A percentile compares a stretch with the other conserved stretches of the same genome.
Evolutionary conservation across 495 filamentous ascomycete genomes (phyloP).

Genomic region (Bathelium albidoporum): DNA sequence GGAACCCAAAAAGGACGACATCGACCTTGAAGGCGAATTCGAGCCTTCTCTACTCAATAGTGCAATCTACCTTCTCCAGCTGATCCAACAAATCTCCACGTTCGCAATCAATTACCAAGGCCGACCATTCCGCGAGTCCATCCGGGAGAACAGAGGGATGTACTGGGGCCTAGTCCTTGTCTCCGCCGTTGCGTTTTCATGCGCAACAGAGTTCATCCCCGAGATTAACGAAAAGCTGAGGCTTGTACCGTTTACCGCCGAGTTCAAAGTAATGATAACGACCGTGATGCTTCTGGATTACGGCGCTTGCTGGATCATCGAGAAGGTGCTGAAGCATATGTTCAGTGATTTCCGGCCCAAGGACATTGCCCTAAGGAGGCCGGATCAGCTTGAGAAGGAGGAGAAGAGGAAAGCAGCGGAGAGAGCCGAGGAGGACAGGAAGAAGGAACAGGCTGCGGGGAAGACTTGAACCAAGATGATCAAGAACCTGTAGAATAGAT

Average conservation of each 20-base stretch:
- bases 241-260: constrained; percentile 80
- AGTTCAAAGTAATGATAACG: constrained; percentile 86
- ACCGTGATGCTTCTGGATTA: constrained; percentile 82
- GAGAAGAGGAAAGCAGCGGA: constrained; percentile 54
- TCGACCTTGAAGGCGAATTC: constrained; percentile 95
- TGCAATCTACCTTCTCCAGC: constrained; percentile 92
- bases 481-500: neutral
- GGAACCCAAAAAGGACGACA: constrained; percentile 62
- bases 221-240: constrained; percentile 90
- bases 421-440: constrained; percentile 43
- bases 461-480: neutral
- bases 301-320: constrained; percentile 75
- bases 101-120: constrained; percentile 99
- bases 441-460: constrained; percentile 27
- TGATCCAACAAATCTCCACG: constrained; percentile 98
- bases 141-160: constrained; percentile 94
- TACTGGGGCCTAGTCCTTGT: constrained; percentile 91
- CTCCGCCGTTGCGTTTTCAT: constrained; percentile 82
- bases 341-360: constrained; percentile 93
- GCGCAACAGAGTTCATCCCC: constrained; percentile 91
- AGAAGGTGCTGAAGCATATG: constrained; percentile 71
- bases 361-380: constrained; percentile 79
- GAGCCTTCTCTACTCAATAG: constrained; percentile 88
- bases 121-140: constrained; percentile 90
- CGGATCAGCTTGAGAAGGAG: constrained; percentile 81